These are phyloP conservation scores for Globisporangium iwayamae DNA, from an alignment of 352 stramenopile species.

Conservation along the genomic window DNA sequence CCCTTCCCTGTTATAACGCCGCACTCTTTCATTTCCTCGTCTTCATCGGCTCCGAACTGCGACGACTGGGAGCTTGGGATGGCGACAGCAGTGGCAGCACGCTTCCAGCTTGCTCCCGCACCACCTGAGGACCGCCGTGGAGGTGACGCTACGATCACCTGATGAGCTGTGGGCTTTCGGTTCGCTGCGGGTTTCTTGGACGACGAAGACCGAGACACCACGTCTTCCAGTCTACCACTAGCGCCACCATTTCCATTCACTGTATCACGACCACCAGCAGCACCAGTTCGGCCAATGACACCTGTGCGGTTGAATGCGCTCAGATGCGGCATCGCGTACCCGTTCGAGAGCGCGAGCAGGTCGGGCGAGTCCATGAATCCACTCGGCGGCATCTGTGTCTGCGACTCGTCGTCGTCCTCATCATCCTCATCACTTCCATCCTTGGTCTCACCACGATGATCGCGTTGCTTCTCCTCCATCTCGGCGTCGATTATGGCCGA, in stretches of 20 bases:
- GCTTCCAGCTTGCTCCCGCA: background rate
- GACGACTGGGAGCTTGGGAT: slow-evolving; percentile 5
- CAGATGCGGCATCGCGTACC: background rate
- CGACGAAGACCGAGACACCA: background rate
- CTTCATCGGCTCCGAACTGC: background rate
- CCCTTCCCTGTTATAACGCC: background rate
- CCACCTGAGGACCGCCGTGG: background rate
- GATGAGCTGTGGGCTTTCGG: background rate
- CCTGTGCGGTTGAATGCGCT: background rate
- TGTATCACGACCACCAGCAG: background rate
- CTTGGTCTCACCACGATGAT: background rate
- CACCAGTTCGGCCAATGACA: background rate
- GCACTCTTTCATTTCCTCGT: slow-evolving; percentile 10
- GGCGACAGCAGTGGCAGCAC: background rate
- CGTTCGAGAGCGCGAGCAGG: slow-evolving; percentile 10
- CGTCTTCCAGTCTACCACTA: background rate
- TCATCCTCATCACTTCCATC: slow-evolving; percentile 3
- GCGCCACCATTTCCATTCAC: background rate
- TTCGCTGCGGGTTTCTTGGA: background rate
- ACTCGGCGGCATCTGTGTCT: slow-evolving; percentile 17
- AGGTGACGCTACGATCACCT: slow-evolving; percentile 2
- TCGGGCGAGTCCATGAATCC: slow-evolving; percentile 16
- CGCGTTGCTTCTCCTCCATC: background rate
- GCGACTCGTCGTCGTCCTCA: slow-evolving; percentile 22
- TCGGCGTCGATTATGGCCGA: slow-evolving; percentile 4